Conservation (phyloP, 2,329 filamentous ascomycete species). For the Xylaria sp. region DNA sequence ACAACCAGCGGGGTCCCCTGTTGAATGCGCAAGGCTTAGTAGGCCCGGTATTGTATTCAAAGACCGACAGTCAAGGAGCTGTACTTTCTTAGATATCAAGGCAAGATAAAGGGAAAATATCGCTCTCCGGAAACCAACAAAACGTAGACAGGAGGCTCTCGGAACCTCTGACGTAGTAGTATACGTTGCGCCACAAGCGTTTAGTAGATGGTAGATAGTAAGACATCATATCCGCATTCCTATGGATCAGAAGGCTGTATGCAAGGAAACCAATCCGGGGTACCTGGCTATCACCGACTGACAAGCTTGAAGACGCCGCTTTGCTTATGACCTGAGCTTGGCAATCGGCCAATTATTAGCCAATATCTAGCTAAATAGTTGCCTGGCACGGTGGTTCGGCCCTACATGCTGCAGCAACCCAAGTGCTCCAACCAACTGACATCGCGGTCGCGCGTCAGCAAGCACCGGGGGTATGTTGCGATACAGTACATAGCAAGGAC, state of each 20-base stretch:
- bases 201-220: neutral
- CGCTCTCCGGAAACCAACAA: neutral
- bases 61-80: neutral
- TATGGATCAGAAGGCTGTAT: neutral
- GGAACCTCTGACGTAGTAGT: neutral
- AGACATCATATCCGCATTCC: neutral
- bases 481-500: neutral
- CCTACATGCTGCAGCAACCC: neutral
- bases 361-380: neutral
- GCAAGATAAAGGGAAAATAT: constrained; percentile 3
- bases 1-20: neutral
- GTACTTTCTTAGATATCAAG: neutral
- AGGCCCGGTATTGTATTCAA: neutral
- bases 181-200: neutral
- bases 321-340: constrained; percentile 21
- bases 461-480: neutral
- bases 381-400: constrained; percentile 11
- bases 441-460: neutral
- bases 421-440: neutral
- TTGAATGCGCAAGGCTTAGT: neutral
- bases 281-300: neutral
- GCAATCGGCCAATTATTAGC: neutral
- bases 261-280: constrained; percentile 24
- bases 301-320: neutral
- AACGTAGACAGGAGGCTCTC: neutral